Evolutionary conservation across 495 filamentous ascomycete species (phyloP).

Genomic region (Jackrogersella multiformis): DNA sequence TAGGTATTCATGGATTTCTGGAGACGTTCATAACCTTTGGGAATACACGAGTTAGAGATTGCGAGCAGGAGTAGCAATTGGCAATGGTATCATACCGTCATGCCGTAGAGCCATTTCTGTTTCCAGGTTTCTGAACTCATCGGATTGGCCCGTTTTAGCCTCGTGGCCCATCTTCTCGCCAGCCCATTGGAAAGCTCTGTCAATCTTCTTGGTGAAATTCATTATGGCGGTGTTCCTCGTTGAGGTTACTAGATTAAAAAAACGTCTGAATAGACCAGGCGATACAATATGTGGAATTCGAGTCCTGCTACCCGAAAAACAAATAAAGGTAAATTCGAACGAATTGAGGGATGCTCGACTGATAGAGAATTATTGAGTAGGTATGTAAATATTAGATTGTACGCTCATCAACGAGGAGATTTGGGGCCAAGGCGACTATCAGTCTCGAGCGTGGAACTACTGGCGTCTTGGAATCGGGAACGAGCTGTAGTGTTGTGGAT

Average conservation of each 20-base stretch:
- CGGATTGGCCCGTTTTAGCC: constrained; percentile 84
- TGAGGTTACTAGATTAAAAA: constrained; percentile 5
- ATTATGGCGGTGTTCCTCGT: constrained; percentile 56
- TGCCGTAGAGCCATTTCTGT: constrained; percentile 91
- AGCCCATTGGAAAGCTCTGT: constrained; percentile 98
- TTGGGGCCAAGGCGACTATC: constrained; percentile 3
- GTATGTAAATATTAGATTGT: background rate
- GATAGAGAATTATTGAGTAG: constrained; percentile 8
- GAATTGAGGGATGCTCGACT: background rate
- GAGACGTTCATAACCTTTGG: constrained; percentile 69
- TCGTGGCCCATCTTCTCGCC: constrained; percentile 97
- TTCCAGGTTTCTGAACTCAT: constrained; percentile 94
- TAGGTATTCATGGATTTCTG: constrained; percentile 90
- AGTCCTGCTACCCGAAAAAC: constrained; percentile 28
- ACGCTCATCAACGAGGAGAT: background rate
- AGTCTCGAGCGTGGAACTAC: constrained; percentile 29
- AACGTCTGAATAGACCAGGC: constrained; percentile 1
- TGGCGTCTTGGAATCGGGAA: constrained; percentile 20
- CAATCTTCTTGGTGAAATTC: constrained; percentile 96
- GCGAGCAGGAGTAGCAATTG: background rate
- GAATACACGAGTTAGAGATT: background rate
- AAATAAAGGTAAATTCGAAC: background rate
- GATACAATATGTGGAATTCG: constrained; percentile 10
- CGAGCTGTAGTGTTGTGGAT: constrained; percentile 28
- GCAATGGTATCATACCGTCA: constrained; percentile 69